Percentiles rank a stretch among this genome's conserved stretches.
phyloP scores from a whole-genome alignment of 2,329 filamentous ascomycete species.

The Calonectria multiphialidica region DNA sequence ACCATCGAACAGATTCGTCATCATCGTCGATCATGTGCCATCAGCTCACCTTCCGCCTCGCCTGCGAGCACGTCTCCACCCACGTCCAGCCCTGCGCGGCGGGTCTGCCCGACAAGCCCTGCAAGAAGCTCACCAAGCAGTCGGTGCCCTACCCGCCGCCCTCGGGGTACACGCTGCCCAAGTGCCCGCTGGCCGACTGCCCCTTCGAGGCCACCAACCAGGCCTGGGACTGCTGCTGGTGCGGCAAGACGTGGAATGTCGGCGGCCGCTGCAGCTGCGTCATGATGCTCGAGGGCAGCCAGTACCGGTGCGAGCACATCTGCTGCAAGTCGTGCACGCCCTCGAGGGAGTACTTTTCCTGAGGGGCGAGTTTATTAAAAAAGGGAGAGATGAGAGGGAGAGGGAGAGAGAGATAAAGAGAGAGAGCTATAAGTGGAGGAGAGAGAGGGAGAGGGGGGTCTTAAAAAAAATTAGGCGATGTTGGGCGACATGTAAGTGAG shows the following conservation, averaged over 20 bases:
- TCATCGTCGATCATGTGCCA: conserved; percentile 59
- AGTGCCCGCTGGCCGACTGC: conserved; percentile 61
- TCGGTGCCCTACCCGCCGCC: conserved; percentile 62
- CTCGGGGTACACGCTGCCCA: conserved; percentile 54
- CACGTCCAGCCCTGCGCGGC: conserved; percentile 59
- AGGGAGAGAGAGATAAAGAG: not conserved
- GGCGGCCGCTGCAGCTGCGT: conserved; percentile 63
- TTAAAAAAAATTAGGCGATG: not conserved
- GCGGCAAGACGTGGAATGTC: conserved; percentile 65
- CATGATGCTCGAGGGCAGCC: conserved; percentile 64
- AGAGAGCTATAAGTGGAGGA: too few species aligned
- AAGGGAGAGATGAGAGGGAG: not conserved
- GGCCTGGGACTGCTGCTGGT: conserved; percentile 69
- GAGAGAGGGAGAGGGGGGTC: too few species aligned
- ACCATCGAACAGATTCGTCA: too few species aligned
- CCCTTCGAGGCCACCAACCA: conserved; percentile 63
- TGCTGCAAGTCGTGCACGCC: conserved; percentile 64
- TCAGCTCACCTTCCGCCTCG: conserved; percentile 61
- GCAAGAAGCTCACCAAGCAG: conserved; percentile 56
- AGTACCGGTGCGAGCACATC: conserved; percentile 65
- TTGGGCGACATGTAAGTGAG: not conserved
- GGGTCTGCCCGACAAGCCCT: conserved; percentile 53
- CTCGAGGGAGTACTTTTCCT: conserved; percentile 48
- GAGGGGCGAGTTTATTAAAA: not conserved
- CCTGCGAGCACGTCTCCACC: conserved; percentile 63